Base-by-base conservation (phyloP, 148 eudicot species). In the Camellia granthamiana region DNA sequence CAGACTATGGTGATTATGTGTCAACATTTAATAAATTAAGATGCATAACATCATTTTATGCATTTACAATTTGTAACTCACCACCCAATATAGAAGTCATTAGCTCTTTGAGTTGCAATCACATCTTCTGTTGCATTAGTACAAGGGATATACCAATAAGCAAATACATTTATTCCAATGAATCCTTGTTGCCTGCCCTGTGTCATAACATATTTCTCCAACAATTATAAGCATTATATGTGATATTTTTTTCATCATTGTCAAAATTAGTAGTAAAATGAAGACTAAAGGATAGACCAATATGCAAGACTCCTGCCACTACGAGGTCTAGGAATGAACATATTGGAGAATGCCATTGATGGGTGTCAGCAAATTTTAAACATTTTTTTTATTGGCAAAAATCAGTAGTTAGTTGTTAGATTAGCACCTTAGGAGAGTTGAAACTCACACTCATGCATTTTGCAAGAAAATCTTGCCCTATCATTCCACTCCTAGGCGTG, bases 161-260 rank as follows among this genome's bases (percentile, higher is more conserved):
- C 43, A 78, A 44, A 79, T 18, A 93, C 56, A 81, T 88, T 91
- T 54, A 91, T 66, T 49, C 92, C 97, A 19, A 93, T 16, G 11
- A 77, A 78, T 80, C 97, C 95, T 38, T 83, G 83, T 78, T 93
- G 93, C 60, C 42, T 83, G 7, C 63, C 89, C 95, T 91, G 81
- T 75, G 72, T 64, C 55, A 14, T 46, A 30, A 69, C 56, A 56
- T 73, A 6, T 72, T 41, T 16, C 12, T 9, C 23, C 59, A 19
- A 69, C 6, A 56, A 21, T 56, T 4, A n/a, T 68, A 58, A 18
- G 7, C n/a, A 21, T 52, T 12, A 12, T 67, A 0, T 16, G 8
- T 30, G 16, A 8, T 67, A 0, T 30, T 30, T 30, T 30, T 30
- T 30, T 30, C 38, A 30, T 30, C 38, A 30, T 30, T 30, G 38